A percentile compares a stretch with the other conserved stretches of the same genome.
Evolutionary conservation across 805 yeast species (phyloP).

Genomic region (Zygosaccharomyces siamensis): DNA sequence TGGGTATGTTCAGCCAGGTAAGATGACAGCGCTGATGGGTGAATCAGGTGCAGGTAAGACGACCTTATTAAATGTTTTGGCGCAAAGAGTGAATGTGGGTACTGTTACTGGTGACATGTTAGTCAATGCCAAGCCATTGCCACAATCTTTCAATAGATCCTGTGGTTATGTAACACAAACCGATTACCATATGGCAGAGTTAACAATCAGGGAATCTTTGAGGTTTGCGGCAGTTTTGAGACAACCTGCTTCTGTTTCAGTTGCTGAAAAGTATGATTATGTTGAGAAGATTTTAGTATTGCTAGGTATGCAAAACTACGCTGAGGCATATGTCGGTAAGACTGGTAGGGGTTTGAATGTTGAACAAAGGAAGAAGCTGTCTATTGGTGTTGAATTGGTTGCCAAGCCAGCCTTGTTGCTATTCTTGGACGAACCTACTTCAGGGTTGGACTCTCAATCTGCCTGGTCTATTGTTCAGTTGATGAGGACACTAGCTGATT

Average conservation of each 20-base stretch:
- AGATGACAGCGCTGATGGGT: constrained; percentile 79
- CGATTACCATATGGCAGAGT: constrained; percentile 63
- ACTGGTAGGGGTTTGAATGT: constrained; percentile 69
- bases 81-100: constrained; percentile 67
- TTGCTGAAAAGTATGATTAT: constrained; percentile 56
- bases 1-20: constrained; percentile 79
- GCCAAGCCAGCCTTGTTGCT: constrained; percentile 61
- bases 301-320: constrained; percentile 63
- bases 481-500: constrained; percentile 60
- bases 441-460: constrained; percentile 63
- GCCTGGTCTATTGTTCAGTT: constrained; percentile 67
- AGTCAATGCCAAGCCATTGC: constrained; percentile 61
- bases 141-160: constrained; percentile 62
- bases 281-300: constrained; percentile 64
- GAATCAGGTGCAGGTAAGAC: constrained; percentile 88
- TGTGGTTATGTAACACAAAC: constrained; percentile 82
- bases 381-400: constrained; percentile 68
- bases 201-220: constrained; percentile 72
- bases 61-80: constrained; percentile 65
- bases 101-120: constrained; percentile 65
- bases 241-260: constrained; percentile 55
- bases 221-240: constrained; percentile 67
- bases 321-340: constrained; percentile 77
- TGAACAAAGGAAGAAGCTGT: constrained; percentile 61
- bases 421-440: constrained; percentile 69